These are phyloP conservation scores for Saccharum officinarum DNA, from an alignment of 176 grass and related monocot species.

Conservation along the genomic window DNA sequence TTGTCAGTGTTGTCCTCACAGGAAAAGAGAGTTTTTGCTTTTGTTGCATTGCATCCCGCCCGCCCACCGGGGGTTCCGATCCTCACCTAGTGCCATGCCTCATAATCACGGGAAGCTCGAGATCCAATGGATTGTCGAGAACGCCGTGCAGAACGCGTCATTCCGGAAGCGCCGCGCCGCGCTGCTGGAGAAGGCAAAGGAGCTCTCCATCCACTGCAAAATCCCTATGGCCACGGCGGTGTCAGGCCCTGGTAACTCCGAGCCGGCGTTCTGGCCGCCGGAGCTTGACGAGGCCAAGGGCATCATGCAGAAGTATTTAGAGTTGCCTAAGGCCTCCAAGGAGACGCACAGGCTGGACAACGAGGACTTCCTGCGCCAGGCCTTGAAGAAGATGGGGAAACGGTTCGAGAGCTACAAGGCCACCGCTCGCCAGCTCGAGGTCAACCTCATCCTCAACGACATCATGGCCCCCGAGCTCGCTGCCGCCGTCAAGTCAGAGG, in stretches of 20 bases:
- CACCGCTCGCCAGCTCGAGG: neutral
- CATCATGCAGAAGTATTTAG: neutral
- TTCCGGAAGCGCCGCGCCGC: constrained; percentile 20
- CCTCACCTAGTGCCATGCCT: neutral
- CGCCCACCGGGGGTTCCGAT: no score
- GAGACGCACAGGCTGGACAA: constrained; percentile 24
- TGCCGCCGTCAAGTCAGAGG: neutral
- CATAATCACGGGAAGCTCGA: neutral
- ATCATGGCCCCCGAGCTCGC: neutral
- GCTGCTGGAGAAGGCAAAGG: constrained; percentile 25
- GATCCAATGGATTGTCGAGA: constrained; percentile 13
- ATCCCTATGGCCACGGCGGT: neutral
- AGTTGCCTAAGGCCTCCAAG: neutral
- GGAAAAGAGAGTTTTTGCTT: no score
- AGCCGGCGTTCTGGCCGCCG: constrained; percentile 17
- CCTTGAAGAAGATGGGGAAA: neutral
- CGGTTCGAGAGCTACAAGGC: neutral
- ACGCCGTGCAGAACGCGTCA: neutral
- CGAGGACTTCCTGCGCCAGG: neutral
- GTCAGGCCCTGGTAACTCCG: constrained; percentile 4
- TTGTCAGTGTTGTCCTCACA: no score
- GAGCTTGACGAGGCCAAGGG: neutral
- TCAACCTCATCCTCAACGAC: constrained; percentile 14
- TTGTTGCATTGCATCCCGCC: no score
- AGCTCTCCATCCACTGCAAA: constrained; percentile 23